phyloP scores from a whole-genome alignment of 2,329 filamentous ascomycete species.

The Colletotrichum cuscutae region DNA sequence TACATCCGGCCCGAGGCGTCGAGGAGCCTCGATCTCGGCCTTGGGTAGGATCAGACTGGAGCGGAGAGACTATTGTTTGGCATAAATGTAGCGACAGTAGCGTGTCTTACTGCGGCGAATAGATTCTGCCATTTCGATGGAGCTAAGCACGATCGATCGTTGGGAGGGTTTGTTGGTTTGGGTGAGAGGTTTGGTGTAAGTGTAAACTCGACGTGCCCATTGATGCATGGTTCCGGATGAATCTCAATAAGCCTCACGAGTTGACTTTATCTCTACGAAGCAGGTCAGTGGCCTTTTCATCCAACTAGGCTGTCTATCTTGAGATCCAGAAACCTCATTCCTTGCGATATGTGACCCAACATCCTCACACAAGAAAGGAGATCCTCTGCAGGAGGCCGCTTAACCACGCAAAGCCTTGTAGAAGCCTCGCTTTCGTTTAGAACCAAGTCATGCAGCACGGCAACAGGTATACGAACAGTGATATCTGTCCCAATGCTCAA shows the following conservation, averaged over 20 bases:
- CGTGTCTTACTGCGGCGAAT: conserved; percentile 33
- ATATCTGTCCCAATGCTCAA: background rate
- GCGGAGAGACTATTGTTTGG: conserved; percentile 19
- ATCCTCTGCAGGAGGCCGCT: background rate
- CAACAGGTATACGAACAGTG: background rate
- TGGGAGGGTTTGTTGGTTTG: background rate
- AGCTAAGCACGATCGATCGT: background rate
- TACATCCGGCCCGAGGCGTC: background rate
- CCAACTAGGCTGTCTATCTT: background rate
- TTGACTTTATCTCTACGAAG: background rate
- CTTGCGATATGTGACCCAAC: background rate
- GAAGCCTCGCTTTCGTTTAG: background rate
- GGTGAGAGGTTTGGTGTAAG: background rate
- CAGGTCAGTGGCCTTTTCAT: background rate
- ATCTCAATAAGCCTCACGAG: too few species aligned
- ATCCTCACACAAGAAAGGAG: background rate
- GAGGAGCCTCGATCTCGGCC: conserved; percentile 15
- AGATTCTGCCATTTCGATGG: conserved; percentile 19
- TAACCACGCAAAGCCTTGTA: background rate
- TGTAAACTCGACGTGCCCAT: too few species aligned
- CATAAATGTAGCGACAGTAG: conserved; percentile 33
- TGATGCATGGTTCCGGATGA: background rate
- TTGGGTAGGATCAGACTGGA: conserved; percentile 18
- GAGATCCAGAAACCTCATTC: background rate
- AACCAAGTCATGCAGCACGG: background rate